A percentile compares a stretch with the other conserved stretches of the same genome.
These are phyloP conservation scores for Ganoderma resinaceum DNA, from an alignment of 1,284 basidiomycete species.

Conservation along the genomic window DNA sequence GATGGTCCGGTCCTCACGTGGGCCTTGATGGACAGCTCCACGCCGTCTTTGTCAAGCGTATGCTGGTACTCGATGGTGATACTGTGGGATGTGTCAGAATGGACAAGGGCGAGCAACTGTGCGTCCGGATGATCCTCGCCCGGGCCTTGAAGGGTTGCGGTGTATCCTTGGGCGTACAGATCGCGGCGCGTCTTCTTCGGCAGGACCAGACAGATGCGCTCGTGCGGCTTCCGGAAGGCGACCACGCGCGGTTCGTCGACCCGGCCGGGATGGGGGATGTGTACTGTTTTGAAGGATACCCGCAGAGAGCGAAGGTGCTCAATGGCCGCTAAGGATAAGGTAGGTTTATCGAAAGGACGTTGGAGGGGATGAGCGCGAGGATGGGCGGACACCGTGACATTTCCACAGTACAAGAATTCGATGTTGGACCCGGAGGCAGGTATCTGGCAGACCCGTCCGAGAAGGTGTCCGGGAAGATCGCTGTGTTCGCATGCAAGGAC, in stretches of 20 bases:
- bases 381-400: background rate
- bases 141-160: background rate
- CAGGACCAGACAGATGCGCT: background rate
- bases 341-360: background rate
- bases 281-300: background rate
- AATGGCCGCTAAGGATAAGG: background rate
- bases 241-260: background rate
- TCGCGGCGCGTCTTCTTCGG: background rate
- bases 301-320: background rate
- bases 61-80: background rate
- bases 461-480: background rate
- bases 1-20: background rate
- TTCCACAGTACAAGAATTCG: background rate
- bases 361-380: background rate
- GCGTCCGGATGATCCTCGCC: background rate
- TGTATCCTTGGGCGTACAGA: background rate
- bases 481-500: constrained; percentile 2
- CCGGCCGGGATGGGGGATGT: background rate
- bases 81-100: background rate
- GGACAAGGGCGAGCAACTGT: background rate
- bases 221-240: background rate
- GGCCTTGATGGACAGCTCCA: background rate
- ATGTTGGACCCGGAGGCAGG: background rate
- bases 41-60: background rate
- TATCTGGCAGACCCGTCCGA: background rate